Evolutionary conservation across 805 yeast genomes (phyloP), one percentile per base, ranked within the genome.

Genomic region (Pichia deserticola): DNA sequence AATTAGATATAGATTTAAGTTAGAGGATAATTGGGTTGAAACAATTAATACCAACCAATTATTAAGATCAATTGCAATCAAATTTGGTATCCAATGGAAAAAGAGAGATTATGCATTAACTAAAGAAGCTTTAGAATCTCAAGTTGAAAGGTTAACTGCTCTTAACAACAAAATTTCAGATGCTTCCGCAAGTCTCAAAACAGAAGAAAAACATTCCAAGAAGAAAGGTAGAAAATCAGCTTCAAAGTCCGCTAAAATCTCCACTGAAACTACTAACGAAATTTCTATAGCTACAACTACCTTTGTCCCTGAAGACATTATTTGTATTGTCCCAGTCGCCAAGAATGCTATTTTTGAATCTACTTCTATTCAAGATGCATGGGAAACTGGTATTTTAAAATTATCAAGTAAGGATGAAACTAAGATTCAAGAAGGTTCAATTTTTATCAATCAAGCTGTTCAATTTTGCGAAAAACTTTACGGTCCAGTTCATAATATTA

Each of bases 51-150:
- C 72, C 4, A 53, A 71, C 25, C 79, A 77, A 46, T 55, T 66
- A 36, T 71, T 88, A 59, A 81, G 90, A 68, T 86, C 83, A 56
- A 73, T 89, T 54, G 81, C 96, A 10, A 59, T 72, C 48, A 85
- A 86, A 67, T 79, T 82, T 57, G 98, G 98, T 68, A 79, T 92
- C 47, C 99, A 93, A 71, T 84, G 96, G 86, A 68, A 72, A 52
- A 72, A 77, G 10, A 75, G 68, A 53, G 61, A 68, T 10, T 82
- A 78, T 60, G 68, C 64, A 11, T 78, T 79, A 63, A 72, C 78
- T 35, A 62, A 63, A 42, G 79, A 72, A 42, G 65, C 59, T 20
- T 64, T 72, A 40, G 70, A 66, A 33, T 52, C 56, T 13, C 64
- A 61, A 51, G 44, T 60, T n/a, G 49, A 57, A 29, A 50, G 61